Evolutionary conservation across 2,329 filamentous ascomycete genomes (phyloP).

Genomic region (Biscogniauxia marginata): DNA sequence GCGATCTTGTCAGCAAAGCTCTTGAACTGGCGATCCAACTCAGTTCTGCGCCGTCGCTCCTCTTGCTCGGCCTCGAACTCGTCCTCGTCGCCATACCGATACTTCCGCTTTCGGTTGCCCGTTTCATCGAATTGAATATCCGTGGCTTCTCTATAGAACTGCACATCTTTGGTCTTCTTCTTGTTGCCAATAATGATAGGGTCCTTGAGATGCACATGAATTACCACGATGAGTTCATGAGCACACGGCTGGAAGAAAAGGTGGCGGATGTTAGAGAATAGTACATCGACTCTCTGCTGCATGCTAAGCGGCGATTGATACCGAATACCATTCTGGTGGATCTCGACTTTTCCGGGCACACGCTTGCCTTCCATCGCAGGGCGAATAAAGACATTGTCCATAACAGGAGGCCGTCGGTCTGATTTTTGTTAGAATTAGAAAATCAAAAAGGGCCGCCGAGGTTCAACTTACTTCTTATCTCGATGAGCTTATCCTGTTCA

Average conservation of each 20-base stretch:
- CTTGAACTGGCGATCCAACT: slow-evolving; percentile 94
- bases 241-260: slow-evolving; percentile 98
- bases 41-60: slow-evolving; percentile 84
- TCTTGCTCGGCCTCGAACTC: slow-evolving; percentile 99
- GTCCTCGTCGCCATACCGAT: slow-evolving; percentile 95
- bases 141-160: slow-evolving; percentile 96
- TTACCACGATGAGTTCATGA: slow-evolving; percentile 95
- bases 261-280: slow-evolving; percentile 98
- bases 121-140: slow-evolving; percentile 99
- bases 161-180: slow-evolving; percentile 98
- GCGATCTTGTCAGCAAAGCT: slow-evolving; percentile 96
- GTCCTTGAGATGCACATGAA: slow-evolving; percentile 96
- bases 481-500: slow-evolving; percentile 94
- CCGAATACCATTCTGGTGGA: slow-evolving; percentile 97
- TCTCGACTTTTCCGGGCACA: slow-evolving; percentile 92
- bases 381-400: slow-evolving; percentile 94
- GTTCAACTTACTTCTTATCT: slow-evolving; percentile 75
- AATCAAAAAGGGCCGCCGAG: neutral
- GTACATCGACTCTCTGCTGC: slow-evolving; percentile 83
- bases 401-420: slow-evolving; percentile 85
- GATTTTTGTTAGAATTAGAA: slow-evolving; percentile 38
- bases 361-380: slow-evolving; percentile 96
- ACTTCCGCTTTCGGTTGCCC: slow-evolving; percentile 95
- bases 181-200: slow-evolving; percentile 96
- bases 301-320: slow-evolving; percentile 81